These are phyloP conservation scores for Coemansia sp. DNA, from an alignment of 192 early-diverging fungal genomes.

Conservation along the genomic window DNA sequence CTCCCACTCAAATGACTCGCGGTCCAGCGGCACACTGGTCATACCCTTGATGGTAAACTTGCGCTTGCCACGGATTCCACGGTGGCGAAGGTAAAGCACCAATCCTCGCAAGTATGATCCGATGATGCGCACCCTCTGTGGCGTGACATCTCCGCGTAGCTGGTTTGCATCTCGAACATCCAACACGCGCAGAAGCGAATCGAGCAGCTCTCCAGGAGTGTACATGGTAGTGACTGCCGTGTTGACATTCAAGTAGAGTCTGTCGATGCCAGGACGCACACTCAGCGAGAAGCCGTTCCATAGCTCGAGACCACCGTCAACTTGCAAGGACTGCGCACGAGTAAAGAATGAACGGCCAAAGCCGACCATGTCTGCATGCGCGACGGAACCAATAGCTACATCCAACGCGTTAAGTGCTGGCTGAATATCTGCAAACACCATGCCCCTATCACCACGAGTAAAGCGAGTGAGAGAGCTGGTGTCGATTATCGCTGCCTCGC, in stretches of 20 bases:
- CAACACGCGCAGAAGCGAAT: slow-evolving; percentile 69
- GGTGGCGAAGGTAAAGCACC: slow-evolving; percentile 59
- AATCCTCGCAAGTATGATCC: slow-evolving; percentile 54
- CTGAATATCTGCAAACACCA: slow-evolving; percentile 26
- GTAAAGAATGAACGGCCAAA: slow-evolving; percentile 92
- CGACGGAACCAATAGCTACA: slow-evolving; percentile 76
- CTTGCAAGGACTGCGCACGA: slow-evolving; percentile 53
- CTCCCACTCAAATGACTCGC: slow-evolving; percentile 70
- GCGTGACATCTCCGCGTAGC: slow-evolving; percentile 23
- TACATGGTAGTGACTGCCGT: slow-evolving; percentile 70
- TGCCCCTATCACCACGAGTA: slow-evolving; percentile 15
- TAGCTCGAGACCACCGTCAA: slow-evolving; percentile 77
- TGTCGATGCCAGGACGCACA: slow-evolving; percentile 72
- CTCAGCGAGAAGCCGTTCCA: slow-evolving; percentile 95
- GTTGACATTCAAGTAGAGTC: slow-evolving; percentile 73
- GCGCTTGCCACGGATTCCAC: slow-evolving; percentile 58
- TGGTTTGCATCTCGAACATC: slow-evolving; percentile 52
- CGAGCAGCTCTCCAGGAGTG: slow-evolving; percentile 64
- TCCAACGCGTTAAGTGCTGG: slow-evolving; percentile 70
- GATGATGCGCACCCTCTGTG: slow-evolving; percentile 14
- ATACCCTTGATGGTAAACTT: slow-evolving; percentile 73
- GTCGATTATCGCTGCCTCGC: slow-evolving; percentile 59
- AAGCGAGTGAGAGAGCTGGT: slow-evolving; percentile 45
- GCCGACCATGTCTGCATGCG: slow-evolving; percentile 75
- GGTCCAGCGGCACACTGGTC: slow-evolving; percentile 62